These are phyloP conservation scores for Penicillium silybi DNA, from an alignment of 495 filamentous ascomycete genomes.

Conservation along the genomic window DNA sequence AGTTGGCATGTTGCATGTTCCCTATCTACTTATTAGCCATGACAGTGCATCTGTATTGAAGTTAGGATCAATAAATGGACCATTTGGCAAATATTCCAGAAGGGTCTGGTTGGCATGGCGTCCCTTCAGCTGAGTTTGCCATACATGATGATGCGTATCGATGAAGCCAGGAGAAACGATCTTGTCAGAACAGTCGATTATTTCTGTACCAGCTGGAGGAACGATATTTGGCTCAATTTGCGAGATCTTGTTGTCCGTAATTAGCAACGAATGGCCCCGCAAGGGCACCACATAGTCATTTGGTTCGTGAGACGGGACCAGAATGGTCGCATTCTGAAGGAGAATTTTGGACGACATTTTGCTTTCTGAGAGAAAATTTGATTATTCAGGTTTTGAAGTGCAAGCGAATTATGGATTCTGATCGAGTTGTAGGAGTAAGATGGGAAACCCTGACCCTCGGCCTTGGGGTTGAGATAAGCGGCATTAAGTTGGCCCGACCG, in stretches of 20 bases:
- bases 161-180: constrained; percentile 57
- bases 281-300: constrained; percentile 17
- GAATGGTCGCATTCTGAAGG: constrained; percentile 22
- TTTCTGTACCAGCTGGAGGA: constrained; percentile 13
- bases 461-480: too few relatives aligned
- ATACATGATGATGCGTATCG: constrained; percentile 58
- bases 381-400: background rate
- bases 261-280: constrained; percentile 20
- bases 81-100: constrained; percentile 37
- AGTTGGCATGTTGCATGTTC: constrained; percentile 31
- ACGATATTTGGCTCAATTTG: constrained; percentile 18
- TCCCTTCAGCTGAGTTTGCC: constrained; percentile 50
- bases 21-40: constrained; percentile 6
- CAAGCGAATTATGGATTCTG: background rate
- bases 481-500: too few relatives aligned
- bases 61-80: constrained; percentile 8
- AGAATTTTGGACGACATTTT: constrained; percentile 12
- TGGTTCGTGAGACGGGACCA: constrained; percentile 15
- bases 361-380: background rate
- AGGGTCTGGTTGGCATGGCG: constrained; percentile 36
- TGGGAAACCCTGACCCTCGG: too few relatives aligned
- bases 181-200: constrained; percentile 51
- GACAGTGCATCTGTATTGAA: background rate
- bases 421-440: background rate
- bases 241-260: constrained; percentile 28